Evolutionary conservation across 352 stramenopile genomes (phyloP).

Genomic region (Pythium rishiriense): DNA sequence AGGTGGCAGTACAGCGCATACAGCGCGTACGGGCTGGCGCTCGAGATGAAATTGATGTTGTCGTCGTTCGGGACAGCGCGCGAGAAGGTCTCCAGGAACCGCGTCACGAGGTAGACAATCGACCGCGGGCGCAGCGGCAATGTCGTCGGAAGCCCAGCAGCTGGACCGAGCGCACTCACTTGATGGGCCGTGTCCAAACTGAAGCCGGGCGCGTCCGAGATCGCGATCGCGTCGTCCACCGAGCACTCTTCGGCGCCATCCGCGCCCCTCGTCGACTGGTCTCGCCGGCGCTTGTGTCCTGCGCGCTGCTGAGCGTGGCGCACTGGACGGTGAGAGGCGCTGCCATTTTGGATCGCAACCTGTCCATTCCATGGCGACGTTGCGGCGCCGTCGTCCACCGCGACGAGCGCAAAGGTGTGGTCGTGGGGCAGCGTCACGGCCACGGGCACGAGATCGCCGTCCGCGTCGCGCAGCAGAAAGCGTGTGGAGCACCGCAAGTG

Average conservation of each 20-base stretch:
- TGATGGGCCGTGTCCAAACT: too few species aligned
- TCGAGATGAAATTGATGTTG: slow-evolving; percentile 63
- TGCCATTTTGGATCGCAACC: too few species aligned
- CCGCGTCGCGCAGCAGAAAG: slow-evolving; percentile 47
- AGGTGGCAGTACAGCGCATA: slow-evolving; percentile 47
- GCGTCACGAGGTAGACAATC: slow-evolving; percentile 38
- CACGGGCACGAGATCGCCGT: slow-evolving; percentile 49
- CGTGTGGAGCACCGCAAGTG: slow-evolving; percentile 18
- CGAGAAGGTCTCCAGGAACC: slow-evolving; percentile 58
- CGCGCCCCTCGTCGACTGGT: background rate
- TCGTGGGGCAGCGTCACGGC: slow-evolving; percentile 36
- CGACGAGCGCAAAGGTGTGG: slow-evolving; percentile 36
- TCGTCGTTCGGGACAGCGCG: slow-evolving; percentile 51
- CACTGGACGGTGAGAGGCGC: too few species aligned
- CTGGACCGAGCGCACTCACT: too few species aligned
- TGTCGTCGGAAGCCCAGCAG: too few species aligned
- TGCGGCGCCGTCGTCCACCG: slow-evolving; percentile 8
- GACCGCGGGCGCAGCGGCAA: slow-evolving; percentile 16
- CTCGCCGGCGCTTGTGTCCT: slow-evolving; percentile 6
- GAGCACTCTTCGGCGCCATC: background rate
- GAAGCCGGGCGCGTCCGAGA: background rate
- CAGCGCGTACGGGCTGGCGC: slow-evolving; percentile 41
- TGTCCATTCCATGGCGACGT: background rate
- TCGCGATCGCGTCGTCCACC: background rate
- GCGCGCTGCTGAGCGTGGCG: background rate